These are phyloP conservation scores for Macrocystidia cucumis DNA, from an alignment of 1,284 basidiomycete genomes.

Conservation along the genomic window DNA sequence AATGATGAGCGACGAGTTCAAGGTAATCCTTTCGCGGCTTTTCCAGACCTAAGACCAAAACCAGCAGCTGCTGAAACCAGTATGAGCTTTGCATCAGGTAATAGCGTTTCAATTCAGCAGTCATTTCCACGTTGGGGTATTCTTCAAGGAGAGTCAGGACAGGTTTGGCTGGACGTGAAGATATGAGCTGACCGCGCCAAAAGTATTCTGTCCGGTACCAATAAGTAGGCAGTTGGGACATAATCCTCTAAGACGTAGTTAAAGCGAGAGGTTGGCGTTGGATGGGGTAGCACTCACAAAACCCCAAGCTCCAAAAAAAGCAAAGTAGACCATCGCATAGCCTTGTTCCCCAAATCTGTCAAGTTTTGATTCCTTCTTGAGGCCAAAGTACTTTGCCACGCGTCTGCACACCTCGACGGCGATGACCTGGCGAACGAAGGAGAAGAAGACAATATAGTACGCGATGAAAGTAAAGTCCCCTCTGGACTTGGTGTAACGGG, in stretches of 20 bases:
- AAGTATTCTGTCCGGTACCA: conserved; percentile 85
- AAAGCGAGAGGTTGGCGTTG: conserved; percentile 5
- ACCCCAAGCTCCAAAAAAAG: conserved; percentile 66
- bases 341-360: conserved; percentile 87
- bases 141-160: conserved; percentile 28
- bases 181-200: conserved; percentile 57
- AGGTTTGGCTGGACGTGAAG: conserved; percentile 3
- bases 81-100: conserved; percentile 89
- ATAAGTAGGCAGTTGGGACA: conserved; percentile 81
- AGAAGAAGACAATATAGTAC: conserved; percentile 90
- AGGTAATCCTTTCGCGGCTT: conserved; percentile 90
- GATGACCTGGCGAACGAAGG: conserved; percentile 80
- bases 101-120: conserved; percentile 80
- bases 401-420: conserved; percentile 67
- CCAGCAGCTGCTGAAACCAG: conserved; percentile 92
- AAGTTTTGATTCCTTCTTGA: conserved; percentile 62
- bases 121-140: conserved; percentile 90
- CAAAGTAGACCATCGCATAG: conserved; percentile 82
- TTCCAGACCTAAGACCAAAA: conserved; percentile 81
- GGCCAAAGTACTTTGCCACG: conserved; percentile 64
- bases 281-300: conserved; percentile 46
- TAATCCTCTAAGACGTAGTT: conserved; percentile 54
- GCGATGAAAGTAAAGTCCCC: conserved; percentile 78
- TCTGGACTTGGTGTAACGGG: conserved; percentile 73
- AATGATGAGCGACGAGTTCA: conserved; percentile 84